Percentiles rank a stretch among this genome's conserved stretches.
These are phyloP conservation scores for Medicago arabica DNA, from an alignment of 306 rosid species.

Conservation along the genomic window DNA sequence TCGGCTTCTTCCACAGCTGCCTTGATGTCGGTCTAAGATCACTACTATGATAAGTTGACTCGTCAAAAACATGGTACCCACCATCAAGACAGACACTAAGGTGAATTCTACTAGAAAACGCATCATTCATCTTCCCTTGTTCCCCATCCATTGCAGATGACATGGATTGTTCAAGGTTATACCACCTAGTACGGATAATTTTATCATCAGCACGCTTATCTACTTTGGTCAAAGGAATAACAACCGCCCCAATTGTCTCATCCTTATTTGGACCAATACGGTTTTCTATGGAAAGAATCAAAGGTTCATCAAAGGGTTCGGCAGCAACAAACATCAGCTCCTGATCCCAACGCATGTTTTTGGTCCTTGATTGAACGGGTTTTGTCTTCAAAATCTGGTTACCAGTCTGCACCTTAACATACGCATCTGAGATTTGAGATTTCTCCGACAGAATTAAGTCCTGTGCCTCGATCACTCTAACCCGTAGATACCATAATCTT, in stretches of 20 bases:
- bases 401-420: conserved; percentile 59
- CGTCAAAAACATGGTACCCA: conserved; percentile 96
- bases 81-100: conserved; percentile 89
- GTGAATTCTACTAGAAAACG: conserved; percentile 69
- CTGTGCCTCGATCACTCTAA: conserved; percentile 82
- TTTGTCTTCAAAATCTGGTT: conserved; percentile 51
- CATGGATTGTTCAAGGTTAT: conserved; percentile 61
- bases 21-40: conserved; percentile 85
- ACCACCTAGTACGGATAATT: conserved; percentile 61
- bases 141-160: conserved; percentile 78
- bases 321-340: conserved; percentile 87
- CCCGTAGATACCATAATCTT: conserved; percentile 84
- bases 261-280: conserved; percentile 73
- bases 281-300: conserved; percentile 77
- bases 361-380: not conserved
- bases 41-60: conserved; percentile 82
- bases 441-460: conserved; percentile 70
- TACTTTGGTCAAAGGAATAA: conserved; percentile 57
- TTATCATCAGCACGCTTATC: conserved; percentile 89
- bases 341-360: conserved; percentile 71
- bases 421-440: conserved; percentile 70
- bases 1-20: conserved; percentile 86
- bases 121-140: conserved; percentile 51
- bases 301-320: conserved; percentile 86
- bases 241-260: conserved; percentile 70